phyloP scores from a whole-genome alignment of 768 basidiomycete species.

The Lactifluus piperatus region DNA sequence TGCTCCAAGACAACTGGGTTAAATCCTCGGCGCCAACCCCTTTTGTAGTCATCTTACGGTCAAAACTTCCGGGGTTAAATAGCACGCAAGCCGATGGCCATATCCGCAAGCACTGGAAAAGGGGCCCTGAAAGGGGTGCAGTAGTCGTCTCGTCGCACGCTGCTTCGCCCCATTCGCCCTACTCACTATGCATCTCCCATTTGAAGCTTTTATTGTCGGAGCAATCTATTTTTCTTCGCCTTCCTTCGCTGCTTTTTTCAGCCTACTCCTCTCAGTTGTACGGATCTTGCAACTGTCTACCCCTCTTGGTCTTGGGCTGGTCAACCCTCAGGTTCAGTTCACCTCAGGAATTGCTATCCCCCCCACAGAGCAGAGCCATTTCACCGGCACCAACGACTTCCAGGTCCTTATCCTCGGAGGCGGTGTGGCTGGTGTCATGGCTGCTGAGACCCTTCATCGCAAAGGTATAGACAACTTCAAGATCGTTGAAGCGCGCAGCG shows the following conservation, averaged over 20 bases:
- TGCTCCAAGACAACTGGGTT: not conserved
- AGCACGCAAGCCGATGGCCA: not conserved
- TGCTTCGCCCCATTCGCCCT: not conserved
- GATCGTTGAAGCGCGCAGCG: constrained; percentile 48
- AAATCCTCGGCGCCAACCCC: not conserved
- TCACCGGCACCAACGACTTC: constrained; percentile 22
- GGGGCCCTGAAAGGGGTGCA: not conserved
- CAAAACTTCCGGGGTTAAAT: constrained; percentile 4
- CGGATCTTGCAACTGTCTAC: not conserved
- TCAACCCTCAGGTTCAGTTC: not conserved
- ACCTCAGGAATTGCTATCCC: constrained; percentile 3
- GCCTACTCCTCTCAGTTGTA: constrained; percentile 2
- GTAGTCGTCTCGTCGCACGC: not conserved
- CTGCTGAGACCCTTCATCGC: constrained; percentile 49
- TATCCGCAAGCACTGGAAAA: not conserved
- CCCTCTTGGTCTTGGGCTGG: constrained; percentile 1
- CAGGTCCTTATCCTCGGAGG: constrained; percentile 56
- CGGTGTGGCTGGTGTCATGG: constrained; percentile 56
- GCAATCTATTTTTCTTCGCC: not conserved
- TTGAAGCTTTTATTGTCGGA: not conserved
- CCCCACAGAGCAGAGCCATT: not conserved
- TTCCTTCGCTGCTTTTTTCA: not conserved
- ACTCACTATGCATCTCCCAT: constrained; percentile 11
- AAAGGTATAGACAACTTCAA: constrained; percentile 49
- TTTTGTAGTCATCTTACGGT: not conserved